Evolutionary conservation across 441 rosid species (phyloP), one percentile per base, ranked within the genome.

Genomic region (Eruca vesicaria): DNA sequence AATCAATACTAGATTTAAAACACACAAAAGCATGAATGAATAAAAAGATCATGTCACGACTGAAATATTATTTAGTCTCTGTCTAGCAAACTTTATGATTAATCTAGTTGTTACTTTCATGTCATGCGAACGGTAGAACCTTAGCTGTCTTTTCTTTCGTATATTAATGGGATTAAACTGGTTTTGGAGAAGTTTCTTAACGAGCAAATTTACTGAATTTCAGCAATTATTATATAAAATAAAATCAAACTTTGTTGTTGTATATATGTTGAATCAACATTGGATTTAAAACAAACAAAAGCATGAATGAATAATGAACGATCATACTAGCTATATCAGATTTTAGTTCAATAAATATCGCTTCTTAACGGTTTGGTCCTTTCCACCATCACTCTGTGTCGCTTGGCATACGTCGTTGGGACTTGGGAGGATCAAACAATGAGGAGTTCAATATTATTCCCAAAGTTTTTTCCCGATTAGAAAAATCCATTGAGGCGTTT

Each of bases 281-380:
- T 55, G 65, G 45, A 41, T 55, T 35, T 59, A 8, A 48, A 53
- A 50, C 14, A 71, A 4, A 19, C 1, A 53, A 45, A 19, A 33
- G 26, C 41, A 36, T 64, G 32, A 28, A 32, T 18, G 45, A 72
- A 26, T 11, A 72, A 26, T 11, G 15, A 33, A 55, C 3, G 48
- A 31, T 62, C 15, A 15, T 72, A 50, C 28, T 21, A 55, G 29
- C 41, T 15, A 15, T 26, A 72, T 45, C 53, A 45, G 53, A 45
- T 45, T 45, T 45, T 9, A 45, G 53, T 45, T 45, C 53, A 7
- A 45, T 45, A 45, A 19, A 53, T 3, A 21, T 28, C 45, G 0
- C 35, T 56, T 16, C 43, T 21, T 48, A 28, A 65, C 71, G n/a
- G 33, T 57, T 65, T 66, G 72, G 66, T n/a, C 36, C 59, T 19